Conservation (phyloP, 2,329 filamentous ascomycete genomes). For the Zymoseptoria passerinii region DNA sequence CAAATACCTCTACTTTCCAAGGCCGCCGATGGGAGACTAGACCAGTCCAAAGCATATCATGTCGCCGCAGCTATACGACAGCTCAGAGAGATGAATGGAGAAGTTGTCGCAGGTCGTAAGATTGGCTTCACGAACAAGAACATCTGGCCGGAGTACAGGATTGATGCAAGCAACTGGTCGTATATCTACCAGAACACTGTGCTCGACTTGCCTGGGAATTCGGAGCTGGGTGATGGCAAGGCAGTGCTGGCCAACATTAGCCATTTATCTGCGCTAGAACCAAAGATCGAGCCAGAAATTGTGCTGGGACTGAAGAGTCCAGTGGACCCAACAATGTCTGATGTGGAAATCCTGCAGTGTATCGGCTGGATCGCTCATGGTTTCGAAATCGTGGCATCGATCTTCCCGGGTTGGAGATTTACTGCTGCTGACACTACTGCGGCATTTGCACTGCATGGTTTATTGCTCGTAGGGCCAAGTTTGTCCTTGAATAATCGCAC, state of each 20-base stretch:
- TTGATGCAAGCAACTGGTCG: slow-evolving; percentile 13
- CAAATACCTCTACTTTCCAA: slow-evolving; percentile 19
- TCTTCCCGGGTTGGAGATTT: slow-evolving; percentile 19
- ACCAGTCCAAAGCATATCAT: slow-evolving; percentile 16
- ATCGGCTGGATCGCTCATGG: slow-evolving; percentile 17
- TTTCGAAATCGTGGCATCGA: slow-evolving; percentile 14
- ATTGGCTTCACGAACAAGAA: slow-evolving; percentile 17
- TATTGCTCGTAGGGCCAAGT: slow-evolving; percentile 14
- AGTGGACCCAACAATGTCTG: slow-evolving; percentile 9
- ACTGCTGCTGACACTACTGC: slow-evolving; percentile 17
- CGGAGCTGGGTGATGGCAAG: slow-evolving; percentile 11
- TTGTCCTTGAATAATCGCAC: slow-evolving; percentile 2
- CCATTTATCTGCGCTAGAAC: slow-evolving; percentile 15
- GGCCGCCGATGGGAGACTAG: slow-evolving; percentile 12
- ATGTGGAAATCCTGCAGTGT: slow-evolving; percentile 13
- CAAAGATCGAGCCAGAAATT: slow-evolving; percentile 18
- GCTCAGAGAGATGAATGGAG: slow-evolving; percentile 19
- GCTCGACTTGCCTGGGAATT: slow-evolving; percentile 10
- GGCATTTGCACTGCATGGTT: slow-evolving; percentile 16
- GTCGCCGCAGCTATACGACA: slow-evolving; percentile 17
- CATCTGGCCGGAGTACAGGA: slow-evolving; percentile 15
- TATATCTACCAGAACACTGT: slow-evolving; percentile 19
- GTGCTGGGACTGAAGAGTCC: slow-evolving; percentile 13
- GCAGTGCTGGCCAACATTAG: slow-evolving; percentile 13
- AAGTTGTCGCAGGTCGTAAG: slow-evolving; percentile 14